These are phyloP conservation scores for Stagonosporopsis rhizophila DNA, from an alignment of 2,329 filamentous ascomycete genomes.

Conservation along the genomic window DNA sequence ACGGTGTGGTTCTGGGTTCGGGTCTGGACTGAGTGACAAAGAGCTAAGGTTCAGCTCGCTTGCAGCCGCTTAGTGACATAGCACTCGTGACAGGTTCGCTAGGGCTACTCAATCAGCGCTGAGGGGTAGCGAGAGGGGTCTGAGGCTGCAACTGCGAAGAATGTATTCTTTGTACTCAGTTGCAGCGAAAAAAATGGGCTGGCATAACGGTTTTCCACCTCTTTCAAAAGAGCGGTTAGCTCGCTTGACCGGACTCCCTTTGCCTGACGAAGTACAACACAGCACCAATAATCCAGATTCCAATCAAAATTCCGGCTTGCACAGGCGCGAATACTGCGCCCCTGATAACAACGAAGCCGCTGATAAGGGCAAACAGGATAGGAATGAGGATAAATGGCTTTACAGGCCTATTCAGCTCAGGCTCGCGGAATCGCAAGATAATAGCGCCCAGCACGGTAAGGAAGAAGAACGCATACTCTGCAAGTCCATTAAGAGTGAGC, in stretches of 20 bases:
- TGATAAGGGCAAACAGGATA: conserved; percentile 63
- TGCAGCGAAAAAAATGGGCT: too few species aligned
- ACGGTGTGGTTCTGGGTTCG: background rate
- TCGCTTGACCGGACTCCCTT: background rate
- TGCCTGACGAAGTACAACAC: conserved; percentile 24
- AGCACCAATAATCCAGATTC: conserved; percentile 39
- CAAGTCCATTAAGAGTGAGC: conserved; percentile 57
- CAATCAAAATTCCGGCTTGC: conserved; percentile 40
- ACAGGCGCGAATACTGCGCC: conserved; percentile 47
- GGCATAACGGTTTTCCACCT: too few species aligned
- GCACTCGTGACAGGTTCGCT: background rate
- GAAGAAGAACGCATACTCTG: conserved; percentile 68
- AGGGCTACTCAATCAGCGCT: background rate
- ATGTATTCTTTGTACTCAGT: too few species aligned
- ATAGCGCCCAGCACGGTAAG: conserved; percentile 67
- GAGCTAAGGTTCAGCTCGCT: conserved; percentile 16
- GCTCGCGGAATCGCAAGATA: conserved; percentile 64
- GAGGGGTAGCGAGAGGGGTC: background rate
- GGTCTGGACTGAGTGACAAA: background rate
- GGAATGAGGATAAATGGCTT: conserved; percentile 64
- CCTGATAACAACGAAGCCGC: conserved; percentile 50
- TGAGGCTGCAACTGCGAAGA: background rate
- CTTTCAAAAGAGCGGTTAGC: too few species aligned
- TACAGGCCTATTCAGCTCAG: conserved; percentile 62
- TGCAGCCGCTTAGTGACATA: background rate